A percentile compares a stretch with the other conserved stretches of the same genome.
Evolutionary conservation across 2,329 filamentous ascomycete genomes (phyloP).

Genomic region (Talaromyces sp.): DNA sequence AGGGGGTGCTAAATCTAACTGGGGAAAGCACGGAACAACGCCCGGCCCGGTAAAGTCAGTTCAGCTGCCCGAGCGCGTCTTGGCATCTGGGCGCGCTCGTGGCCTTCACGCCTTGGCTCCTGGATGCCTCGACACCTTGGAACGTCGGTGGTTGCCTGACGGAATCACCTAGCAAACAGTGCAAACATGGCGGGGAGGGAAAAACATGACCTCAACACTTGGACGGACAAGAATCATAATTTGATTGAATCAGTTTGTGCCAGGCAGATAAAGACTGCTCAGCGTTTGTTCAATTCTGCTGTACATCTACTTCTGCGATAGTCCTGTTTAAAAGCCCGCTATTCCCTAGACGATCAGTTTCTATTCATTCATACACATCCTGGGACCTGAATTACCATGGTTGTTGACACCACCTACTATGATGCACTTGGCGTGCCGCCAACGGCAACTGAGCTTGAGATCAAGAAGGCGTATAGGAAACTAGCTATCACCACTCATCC

Average conservation of each 20-base stretch:
- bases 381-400: conserved; percentile 56
- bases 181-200: conserved; percentile 18
- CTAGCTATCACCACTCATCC: conserved; percentile 91
- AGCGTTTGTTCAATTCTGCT: background rate
- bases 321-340: no score
- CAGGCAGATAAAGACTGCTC: background rate
- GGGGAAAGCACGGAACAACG: conserved; percentile 8
- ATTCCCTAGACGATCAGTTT: background rate
- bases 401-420: conserved; percentile 84
- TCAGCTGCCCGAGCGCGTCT: background rate
- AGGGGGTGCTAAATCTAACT: background rate
- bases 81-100: background rate
- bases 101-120: background rate
- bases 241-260: background rate
- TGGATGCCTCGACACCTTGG: conserved; percentile 3
- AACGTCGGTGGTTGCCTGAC: conserved; percentile 1
- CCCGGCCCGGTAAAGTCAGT: background rate
- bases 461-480: conserved; percentile 96
- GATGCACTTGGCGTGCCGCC: conserved; percentile 80
- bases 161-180: conserved; percentile 6
- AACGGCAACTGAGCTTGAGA: conserved; percentile 83
- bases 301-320: background rate
- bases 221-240: background rate
- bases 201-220: conserved; percentile 15
- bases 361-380: background rate